A percentile compares a stretch with the other conserved stretches of the same genome.
phyloP scores from a whole-genome alignment of 2,329 filamentous ascomycete species.

The Colletotrichum melonis region DNA sequence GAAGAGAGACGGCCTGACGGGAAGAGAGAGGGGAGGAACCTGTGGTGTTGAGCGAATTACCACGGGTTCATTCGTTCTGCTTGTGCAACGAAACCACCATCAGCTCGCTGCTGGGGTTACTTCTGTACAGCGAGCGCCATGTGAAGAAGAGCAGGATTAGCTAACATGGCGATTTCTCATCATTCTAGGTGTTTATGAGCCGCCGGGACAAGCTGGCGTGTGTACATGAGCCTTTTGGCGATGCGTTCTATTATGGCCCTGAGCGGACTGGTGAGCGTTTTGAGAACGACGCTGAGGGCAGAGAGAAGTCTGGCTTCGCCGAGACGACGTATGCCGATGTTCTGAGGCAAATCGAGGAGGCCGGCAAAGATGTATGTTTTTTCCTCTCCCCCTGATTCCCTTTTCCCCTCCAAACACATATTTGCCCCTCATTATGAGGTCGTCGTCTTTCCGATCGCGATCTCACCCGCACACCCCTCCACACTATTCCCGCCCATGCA shows the following conservation, averaged over 20 bases:
- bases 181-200: conserved; percentile 90
- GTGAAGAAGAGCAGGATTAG: not conserved
- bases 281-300: conserved; percentile 70
- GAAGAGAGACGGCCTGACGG: not conserved
- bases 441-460: not conserved
- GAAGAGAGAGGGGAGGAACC: not conserved
- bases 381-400: conserved; percentile 38
- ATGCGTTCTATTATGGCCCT: conserved; percentile 95
- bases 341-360: conserved; percentile 78
- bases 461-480: not conserved
- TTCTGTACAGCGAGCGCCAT: not conserved
- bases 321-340: conserved; percentile 81
- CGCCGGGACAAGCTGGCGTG: conserved; percentile 83
- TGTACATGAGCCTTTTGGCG: conserved; percentile 95
- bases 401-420: conserved; percentile 11
- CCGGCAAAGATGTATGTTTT: conserved; percentile 76
- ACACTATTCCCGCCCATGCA: not conserved
- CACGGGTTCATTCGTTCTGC: not conserved
- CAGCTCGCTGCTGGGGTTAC: not conserved
- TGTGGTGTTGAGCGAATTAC: not conserved
- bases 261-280: conserved; percentile 87
- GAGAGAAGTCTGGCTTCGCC: conserved; percentile 73
- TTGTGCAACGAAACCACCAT: not conserved
- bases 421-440: conserved; percentile 27
- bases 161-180: conserved; percentile 4